Evolutionary conservation across 441 rosid species (phyloP).

Genomic region (Francoa sonchifolia): DNA sequence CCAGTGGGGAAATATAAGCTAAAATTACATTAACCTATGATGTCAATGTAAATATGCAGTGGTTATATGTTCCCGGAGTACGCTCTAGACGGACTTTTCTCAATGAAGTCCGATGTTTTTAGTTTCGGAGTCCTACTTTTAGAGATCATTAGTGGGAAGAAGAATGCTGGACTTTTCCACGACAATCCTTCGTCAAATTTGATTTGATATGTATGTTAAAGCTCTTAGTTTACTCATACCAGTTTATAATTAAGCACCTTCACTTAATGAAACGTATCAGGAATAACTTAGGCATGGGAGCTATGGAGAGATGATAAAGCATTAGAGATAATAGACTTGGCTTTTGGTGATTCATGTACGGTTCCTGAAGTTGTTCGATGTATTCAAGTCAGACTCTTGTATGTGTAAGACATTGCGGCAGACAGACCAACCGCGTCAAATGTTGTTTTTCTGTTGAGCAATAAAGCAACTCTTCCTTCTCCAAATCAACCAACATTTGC

Average conservation of each 20-base stretch:
- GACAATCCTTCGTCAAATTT: slow-evolving; percentile 13
- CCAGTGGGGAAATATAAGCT: neutral
- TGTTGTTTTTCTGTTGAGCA: slow-evolving; percentile 1
- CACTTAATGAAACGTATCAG: neutral
- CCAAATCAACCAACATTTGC: slow-evolving; percentile 12
- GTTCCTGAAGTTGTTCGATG: slow-evolving; percentile 2
- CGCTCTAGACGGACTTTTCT: slow-evolving; percentile 16
- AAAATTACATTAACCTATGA: neutral
- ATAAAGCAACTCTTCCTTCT: neutral
- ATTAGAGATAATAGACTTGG: slow-evolving; percentile 8
- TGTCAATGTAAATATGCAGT: neutral
- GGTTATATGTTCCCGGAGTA: slow-evolving; percentile 16
- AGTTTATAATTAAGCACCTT: neutral
- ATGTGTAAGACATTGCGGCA: slow-evolving; percentile 9
- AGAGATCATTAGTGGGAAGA: slow-evolving; percentile 17
- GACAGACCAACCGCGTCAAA: slow-evolving; percentile 10
- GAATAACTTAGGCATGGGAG: slow-evolving; percentile 9
- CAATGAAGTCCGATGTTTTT: slow-evolving; percentile 18
- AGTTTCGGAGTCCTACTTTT: slow-evolving; percentile 20
- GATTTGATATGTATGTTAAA: slow-evolving; percentile 9
- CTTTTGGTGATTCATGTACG: slow-evolving; percentile 7
- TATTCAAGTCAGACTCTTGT: slow-evolving; percentile 11
- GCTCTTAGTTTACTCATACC: neutral
- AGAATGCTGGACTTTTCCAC: neutral
- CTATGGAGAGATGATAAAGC: slow-evolving; percentile 10